Evolutionary conservation across 805 yeast genomes (phyloP).

Genomic region (Saccharomycopsis schoenii): DNA sequence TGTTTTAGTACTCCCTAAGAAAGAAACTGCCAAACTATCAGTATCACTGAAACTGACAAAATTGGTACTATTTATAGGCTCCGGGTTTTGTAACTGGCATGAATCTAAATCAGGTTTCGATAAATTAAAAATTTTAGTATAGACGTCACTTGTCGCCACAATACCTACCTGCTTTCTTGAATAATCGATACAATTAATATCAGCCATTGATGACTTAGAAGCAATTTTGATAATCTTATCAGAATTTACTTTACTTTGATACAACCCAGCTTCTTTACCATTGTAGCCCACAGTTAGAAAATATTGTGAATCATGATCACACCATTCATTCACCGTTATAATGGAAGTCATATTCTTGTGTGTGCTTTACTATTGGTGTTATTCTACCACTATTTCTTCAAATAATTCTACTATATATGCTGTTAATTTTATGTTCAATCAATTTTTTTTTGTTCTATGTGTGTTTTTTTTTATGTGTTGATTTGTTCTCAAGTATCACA

Average conservation of each 20-base stretch:
- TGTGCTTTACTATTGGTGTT: no score
- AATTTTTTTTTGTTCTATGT: no score
- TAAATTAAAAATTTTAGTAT: conserved; percentile 6
- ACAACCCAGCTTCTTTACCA: conserved; percentile 7
- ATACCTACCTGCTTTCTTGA: conserved; percentile 2
- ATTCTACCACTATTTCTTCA: no score
- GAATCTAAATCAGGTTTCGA: conserved; percentile 6
- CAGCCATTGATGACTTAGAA: conserved; percentile 4
- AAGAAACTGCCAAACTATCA: neutral
- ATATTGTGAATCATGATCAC: neutral
- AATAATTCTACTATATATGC: no score
- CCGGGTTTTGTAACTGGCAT: neutral
- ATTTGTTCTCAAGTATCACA: no score
- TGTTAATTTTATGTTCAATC: neutral
- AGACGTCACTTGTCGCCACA: conserved; percentile 10
- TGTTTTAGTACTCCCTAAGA: neutral
- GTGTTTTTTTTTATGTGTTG: no score
- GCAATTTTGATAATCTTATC: conserved; percentile 6
- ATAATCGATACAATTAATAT: conserved; percentile 12
- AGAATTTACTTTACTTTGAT: neutral
- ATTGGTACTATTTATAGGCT: neutral
- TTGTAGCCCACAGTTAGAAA: conserved; percentile 11
- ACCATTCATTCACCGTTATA: conserved; percentile 11
- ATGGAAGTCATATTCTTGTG: conserved; percentile 8
- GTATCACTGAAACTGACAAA: neutral